Evolutionary conservation across 768 basidiomycete species (phyloP).

Genomic region (Hortiboletus campestris): DNA sequence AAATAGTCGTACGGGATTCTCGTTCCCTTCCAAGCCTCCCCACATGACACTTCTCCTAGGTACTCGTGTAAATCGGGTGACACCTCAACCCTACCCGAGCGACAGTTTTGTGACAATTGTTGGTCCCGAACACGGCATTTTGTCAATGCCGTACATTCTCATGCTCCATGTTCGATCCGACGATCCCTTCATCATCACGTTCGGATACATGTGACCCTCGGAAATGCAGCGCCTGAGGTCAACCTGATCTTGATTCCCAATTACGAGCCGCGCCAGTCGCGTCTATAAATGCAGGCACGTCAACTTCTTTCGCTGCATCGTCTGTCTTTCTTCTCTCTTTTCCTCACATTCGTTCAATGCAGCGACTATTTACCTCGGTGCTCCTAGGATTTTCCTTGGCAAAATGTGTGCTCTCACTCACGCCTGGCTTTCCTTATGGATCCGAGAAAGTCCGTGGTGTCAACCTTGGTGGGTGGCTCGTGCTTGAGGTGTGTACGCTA

Average conservation of each 20-base stretch:
- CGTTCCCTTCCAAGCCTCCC: background rate
- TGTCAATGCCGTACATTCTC: conserved; percentile 1
- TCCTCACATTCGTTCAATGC: conserved; percentile 43
- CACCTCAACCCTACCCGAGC: background rate
- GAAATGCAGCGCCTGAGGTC: conserved; percentile 3
- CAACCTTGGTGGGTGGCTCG: conserved; percentile 71
- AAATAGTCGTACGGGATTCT: background rate
- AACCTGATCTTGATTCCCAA: conserved; percentile 1
- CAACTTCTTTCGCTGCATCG: background rate
- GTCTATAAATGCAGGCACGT: conserved; percentile 20
- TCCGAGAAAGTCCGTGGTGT: conserved; percentile 75
- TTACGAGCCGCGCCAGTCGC: background rate
- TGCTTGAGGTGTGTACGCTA: conserved; percentile 43
- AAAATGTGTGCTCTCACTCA: conserved; percentile 32
- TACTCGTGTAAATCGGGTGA: background rate
- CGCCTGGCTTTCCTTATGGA: conserved; percentile 70
- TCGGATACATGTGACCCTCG: conserved; percentile 5
- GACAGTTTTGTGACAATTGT: background rate
- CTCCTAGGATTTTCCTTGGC: conserved; percentile 32
- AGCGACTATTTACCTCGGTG: conserved; percentile 7
- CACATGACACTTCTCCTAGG: background rate
- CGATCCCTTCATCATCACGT: background rate
- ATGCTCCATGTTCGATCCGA: background rate
- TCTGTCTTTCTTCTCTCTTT: conserved; percentile 47
- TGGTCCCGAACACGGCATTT: background rate